phyloP scores from a whole-genome alignment of 768 basidiomycete genomes.

The Exidia glandulosa region DNA sequence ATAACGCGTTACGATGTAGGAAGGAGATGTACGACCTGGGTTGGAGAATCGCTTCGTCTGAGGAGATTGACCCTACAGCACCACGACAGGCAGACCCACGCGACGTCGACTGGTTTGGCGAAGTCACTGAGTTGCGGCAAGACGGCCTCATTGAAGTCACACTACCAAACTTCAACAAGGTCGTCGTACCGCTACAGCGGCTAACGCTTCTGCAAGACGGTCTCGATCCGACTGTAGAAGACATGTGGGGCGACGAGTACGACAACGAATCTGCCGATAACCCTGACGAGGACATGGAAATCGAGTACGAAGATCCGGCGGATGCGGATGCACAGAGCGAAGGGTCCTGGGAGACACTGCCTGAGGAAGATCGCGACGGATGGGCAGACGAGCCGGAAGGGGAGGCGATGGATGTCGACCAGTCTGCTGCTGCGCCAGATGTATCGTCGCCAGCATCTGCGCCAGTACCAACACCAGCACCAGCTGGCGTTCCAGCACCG shows the following conservation, averaged over 20 bases:
- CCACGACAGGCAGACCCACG: constrained; percentile 20
- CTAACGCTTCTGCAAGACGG: constrained; percentile 73
- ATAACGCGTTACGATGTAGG: not conserved
- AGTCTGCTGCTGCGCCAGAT: not conserved
- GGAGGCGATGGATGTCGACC: constrained; percentile 1
- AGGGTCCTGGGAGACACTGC: constrained; percentile 11
- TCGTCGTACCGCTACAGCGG: constrained; percentile 49
- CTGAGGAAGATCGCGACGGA: not conserved
- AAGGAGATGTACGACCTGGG: constrained; percentile 63
- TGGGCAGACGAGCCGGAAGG: constrained; percentile 1
- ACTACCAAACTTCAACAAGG: constrained; percentile 44
- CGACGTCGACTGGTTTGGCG: constrained; percentile 70
- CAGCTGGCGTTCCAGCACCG: not conserved
- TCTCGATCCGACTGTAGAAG: constrained; percentile 60
- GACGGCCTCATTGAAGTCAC: constrained; percentile 67
- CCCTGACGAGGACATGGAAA: constrained; percentile 15
- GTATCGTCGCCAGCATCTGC: not conserved
- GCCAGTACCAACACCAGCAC: not conserved
- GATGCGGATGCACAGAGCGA: not conserved
- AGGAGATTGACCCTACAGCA: constrained; percentile 26
- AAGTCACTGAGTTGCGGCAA: constrained; percentile 68
- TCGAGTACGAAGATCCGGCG: constrained; percentile 1
- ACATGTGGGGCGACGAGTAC: constrained; percentile 39
- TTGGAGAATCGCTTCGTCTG: constrained; percentile 33
- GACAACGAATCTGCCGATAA: constrained; percentile 10